phyloP scores from a whole-genome alignment of 2,329 filamentous ascomycete species.

The Pseudovirgaria hyperparasitica region DNA sequence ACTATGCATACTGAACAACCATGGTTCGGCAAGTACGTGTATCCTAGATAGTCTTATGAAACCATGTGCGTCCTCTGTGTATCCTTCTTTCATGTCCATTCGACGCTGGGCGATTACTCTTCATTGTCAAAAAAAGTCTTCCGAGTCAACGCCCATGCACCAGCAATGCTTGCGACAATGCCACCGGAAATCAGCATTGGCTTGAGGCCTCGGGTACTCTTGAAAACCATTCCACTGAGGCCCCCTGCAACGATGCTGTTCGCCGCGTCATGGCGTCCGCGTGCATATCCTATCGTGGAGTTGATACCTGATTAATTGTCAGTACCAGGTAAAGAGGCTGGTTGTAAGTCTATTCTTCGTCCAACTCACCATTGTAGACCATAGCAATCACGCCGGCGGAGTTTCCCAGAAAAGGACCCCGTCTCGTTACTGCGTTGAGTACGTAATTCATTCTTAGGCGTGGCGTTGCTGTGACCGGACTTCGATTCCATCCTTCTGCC shows the following conservation, averaged over 20 bases:
- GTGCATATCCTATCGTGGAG: conserved; percentile 25
- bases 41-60: too few species aligned
- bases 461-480: conserved; percentile 59
- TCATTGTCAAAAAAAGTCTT: not conserved
- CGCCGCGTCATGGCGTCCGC: conserved; percentile 50
- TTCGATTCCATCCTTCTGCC: conserved; percentile 71
- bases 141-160: conserved; percentile 73
- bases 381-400: conserved; percentile 92
- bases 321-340: conserved; percentile 58
- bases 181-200: conserved; percentile 92
- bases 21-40: too few species aligned
- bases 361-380: conserved; percentile 87
- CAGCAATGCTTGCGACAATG: conserved; percentile 76
- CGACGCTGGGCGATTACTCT: too few species aligned
- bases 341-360: not conserved
- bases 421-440: conserved; percentile 82
- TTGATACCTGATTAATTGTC: conserved; percentile 32
- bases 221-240: conserved; percentile 88
- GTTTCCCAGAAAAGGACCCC: conserved; percentile 92
- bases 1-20: too few species aligned
- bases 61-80: too few species aligned
- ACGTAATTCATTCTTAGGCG: conserved; percentile 90
- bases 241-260: conserved; percentile 81
- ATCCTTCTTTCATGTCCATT: too few species aligned
- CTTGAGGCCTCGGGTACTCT: conserved; percentile 79